Conservation (phyloP, 805 yeast genomes). For the Myxozyma melibiosi region DNA sequence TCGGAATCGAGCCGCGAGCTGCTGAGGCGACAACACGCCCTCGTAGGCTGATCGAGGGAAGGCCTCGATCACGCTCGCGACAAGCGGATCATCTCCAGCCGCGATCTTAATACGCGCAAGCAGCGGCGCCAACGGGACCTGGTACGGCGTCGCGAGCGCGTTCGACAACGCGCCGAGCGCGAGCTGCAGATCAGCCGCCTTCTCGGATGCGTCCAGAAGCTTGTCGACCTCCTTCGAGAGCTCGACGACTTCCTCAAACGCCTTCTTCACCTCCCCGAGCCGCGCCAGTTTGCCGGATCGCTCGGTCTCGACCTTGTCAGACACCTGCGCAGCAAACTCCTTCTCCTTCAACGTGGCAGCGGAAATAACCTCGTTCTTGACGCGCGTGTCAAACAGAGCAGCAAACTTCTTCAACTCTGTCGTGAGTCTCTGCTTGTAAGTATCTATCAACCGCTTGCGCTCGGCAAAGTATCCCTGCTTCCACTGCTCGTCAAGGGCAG, state of each 20-base stretch:
- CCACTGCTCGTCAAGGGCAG: slow-evolving; percentile 56
- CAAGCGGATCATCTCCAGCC: slow-evolving; percentile 53
- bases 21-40: slow-evolving; percentile 76
- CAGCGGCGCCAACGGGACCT: slow-evolving; percentile 44
- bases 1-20: slow-evolving; percentile 78
- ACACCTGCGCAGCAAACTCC: slow-evolving; percentile 61
- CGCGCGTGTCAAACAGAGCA: slow-evolving; percentile 44
- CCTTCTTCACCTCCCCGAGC: slow-evolving; percentile 59
- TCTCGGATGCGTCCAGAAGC: slow-evolving; percentile 46
- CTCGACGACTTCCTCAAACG: slow-evolving; percentile 58
- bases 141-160: slow-evolving; percentile 46
- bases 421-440: slow-evolving; percentile 58
- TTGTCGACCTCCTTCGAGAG: slow-evolving; percentile 45
- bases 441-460: slow-evolving; percentile 59
- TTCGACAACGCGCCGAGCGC: slow-evolving; percentile 49
- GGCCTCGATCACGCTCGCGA: slow-evolving; percentile 51
- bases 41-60: slow-evolving; percentile 51
- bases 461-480: slow-evolving; percentile 63
- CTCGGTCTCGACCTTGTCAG: slow-evolving; percentile 63
- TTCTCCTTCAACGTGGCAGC: slow-evolving; percentile 69
- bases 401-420: slow-evolving; percentile 70
- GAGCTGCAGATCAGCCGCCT: slow-evolving; percentile 48
- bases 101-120: slow-evolving; percentile 42
- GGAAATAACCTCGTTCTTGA: slow-evolving; percentile 49
- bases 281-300: slow-evolving; percentile 77